Conservation (phyloP, 768 basidiomycete species). For the Auriscalpium orientale region DNA sequence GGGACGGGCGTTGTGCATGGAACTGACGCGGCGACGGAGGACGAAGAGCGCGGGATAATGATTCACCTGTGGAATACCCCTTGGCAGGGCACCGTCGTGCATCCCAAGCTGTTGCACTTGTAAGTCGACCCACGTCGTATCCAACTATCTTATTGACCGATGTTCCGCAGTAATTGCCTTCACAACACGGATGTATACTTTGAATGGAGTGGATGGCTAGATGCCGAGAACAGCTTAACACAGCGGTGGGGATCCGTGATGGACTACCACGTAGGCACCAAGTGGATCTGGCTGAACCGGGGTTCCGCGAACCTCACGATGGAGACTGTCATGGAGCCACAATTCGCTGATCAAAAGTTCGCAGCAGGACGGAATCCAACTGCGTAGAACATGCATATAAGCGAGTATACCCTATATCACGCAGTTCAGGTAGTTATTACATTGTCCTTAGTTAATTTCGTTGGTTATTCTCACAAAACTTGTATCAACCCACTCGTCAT, state of each 20-base stretch:
- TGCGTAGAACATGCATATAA: neutral
- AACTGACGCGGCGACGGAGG: conserved; percentile 28
- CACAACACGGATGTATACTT: conserved; percentile 33
- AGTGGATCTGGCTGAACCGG: conserved; percentile 44
- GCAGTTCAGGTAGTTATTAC: too few relatives aligned
- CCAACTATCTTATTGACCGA: conserved; percentile 5
- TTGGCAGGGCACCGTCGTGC: conserved; percentile 33
- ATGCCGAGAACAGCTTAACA: conserved; percentile 31
- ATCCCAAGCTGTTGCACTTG: conserved; percentile 46
- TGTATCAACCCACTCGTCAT: too few relatives aligned
- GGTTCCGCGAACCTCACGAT: conserved; percentile 21
- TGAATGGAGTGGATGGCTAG: conserved; percentile 40
- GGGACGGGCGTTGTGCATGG: conserved; percentile 30
- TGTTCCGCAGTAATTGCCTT: conserved; percentile 32
- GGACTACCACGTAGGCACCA: conserved; percentile 39
- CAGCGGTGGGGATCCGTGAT: conserved; percentile 37
- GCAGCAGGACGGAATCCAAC: conserved; percentile 3
- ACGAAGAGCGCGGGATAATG: conserved; percentile 29
- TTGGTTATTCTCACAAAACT: too few relatives aligned
- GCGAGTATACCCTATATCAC: too few relatives aligned
- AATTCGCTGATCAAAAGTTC: conserved; percentile 34
- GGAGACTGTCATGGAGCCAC: conserved; percentile 25
- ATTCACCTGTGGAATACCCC: conserved; percentile 31
- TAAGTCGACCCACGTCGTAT: conserved; percentile 19
- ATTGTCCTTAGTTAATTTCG: too few relatives aligned